Base-by-base conservation (phyloP, 2,329 filamentous ascomycete genomes). In the Penicillium polonicum region DNA sequence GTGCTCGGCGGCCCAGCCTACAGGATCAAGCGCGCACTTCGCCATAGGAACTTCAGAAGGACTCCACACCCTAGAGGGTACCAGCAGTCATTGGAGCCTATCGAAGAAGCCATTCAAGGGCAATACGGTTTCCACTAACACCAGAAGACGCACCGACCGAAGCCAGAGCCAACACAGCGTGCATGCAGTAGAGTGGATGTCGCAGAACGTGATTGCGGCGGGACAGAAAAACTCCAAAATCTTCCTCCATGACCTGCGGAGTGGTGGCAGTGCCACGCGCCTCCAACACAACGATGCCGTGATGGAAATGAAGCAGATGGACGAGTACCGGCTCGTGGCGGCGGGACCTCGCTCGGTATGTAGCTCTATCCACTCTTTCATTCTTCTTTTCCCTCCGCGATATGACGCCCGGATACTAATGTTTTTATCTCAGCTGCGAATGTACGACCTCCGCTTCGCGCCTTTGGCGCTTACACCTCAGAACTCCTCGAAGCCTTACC, bases 401-500 rank as follows among this genome's bases (percentile, higher is more conserved):
- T 10, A 35, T 4, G 15, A 17, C 33, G 15, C 33, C 15, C 15
- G 15, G 33, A 35, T 35, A 17, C 33, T 35, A 35, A 35, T 17
- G 17, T 13, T 23, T 36, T 19, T n/a, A 12, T 60, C 13, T 19
- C 29, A 78, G 75, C 65, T 78, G 21, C 67, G 71, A 60, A 76
- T 77, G 70, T 78, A 77, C 55, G 76, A 78, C 55, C 66, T 78
- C 29, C 74, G 76, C 23, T 76, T 68, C 54, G 63, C 71, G 2
- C 62, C 69, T 2, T 69, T 67, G 36, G 61, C 63, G 33, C 58
- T 70, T 6, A 62, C 72, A 45, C 59, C 54, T 23, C 67, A 67
- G 10, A 45, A 68, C 69, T 7, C 72, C 70, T 8, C 69, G 57
- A 45, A 27, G 29, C 73, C 76, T 1, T 78, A 75, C 48, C 61